Conservation (phyloP, 2,329 filamentous ascomycete genomes). For the Aspergillus tanneri region DNA sequence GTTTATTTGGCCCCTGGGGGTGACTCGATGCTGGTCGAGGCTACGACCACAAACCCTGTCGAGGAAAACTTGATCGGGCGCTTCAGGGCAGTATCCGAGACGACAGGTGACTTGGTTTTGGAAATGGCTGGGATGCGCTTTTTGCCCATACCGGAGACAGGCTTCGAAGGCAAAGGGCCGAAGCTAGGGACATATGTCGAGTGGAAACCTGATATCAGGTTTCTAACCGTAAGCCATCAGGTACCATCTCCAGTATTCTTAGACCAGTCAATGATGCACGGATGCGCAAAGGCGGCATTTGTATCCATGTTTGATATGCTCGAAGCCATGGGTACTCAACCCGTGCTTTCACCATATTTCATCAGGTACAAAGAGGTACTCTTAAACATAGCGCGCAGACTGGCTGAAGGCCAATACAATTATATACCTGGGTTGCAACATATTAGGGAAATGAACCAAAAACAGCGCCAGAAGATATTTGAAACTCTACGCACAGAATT, state of each 20-base stretch:
- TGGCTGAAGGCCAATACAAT: not conserved
- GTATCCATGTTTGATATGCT: not conserved
- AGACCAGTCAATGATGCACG: not conserved
- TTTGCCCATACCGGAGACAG: not conserved
- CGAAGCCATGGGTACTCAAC: not conserved
- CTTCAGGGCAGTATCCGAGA: conserved; percentile 4
- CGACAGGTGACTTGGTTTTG: not conserved
- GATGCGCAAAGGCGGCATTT: not conserved
- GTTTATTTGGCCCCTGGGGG: not conserved
- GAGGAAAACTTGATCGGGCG: not conserved
- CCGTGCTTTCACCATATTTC: not conserved
- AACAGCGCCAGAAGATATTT: not conserved
- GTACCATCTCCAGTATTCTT: not conserved
- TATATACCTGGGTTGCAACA: not conserved
- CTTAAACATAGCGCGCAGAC: not conserved
- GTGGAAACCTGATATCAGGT: conserved; percentile 3
- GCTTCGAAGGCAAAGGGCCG: not conserved
- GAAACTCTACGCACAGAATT: not conserved
- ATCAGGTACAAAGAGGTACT: not conserved
- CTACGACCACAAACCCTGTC: not conserved
- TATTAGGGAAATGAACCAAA: not conserved
- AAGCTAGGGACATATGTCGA: not conserved
- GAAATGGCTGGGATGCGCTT: not conserved
- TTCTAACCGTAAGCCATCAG: not conserved
- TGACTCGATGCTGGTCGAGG: conserved; percentile 1